Conservation (phyloP, 306 rosid genomes). For the Inga leiocalycina region DNA sequence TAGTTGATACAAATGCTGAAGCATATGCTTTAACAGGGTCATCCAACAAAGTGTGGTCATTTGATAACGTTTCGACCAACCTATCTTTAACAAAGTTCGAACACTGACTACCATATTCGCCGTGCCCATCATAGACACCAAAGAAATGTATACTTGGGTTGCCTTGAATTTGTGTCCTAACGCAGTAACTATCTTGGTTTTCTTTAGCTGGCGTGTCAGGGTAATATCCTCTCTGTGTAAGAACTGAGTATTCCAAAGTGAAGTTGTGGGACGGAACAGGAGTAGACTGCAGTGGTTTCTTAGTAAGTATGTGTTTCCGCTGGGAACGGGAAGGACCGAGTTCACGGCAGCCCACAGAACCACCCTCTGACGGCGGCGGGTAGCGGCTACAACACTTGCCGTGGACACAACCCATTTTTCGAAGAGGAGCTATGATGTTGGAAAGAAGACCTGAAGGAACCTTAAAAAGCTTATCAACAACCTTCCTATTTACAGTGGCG, state of each 20-base stretch:
- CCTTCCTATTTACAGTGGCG: conserved; percentile 19
- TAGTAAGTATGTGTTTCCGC: conserved; percentile 70
- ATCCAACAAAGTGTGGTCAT: conserved; percentile 60
- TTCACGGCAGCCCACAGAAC: conserved; percentile 52
- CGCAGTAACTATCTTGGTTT: conserved; percentile 83
- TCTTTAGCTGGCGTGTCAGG: conserved; percentile 84
- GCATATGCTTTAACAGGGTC: conserved; percentile 78
- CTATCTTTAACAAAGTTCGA: conserved; percentile 78
- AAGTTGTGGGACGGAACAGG: conserved; percentile 73
- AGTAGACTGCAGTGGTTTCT: conserved; percentile 67
- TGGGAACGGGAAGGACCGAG: conserved; percentile 46
- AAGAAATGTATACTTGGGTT: conserved; percentile 80
- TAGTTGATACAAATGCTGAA: conserved; percentile 65
- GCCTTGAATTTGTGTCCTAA: conserved; percentile 77
- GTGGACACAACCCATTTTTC: conserved; percentile 84
- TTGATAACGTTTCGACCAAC: conserved; percentile 58
- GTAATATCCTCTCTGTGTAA: conserved; percentile 88
- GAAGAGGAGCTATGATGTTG: conserved; percentile 3
- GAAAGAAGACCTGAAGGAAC: conserved; percentile 20
- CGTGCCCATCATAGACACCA: conserved; percentile 97
- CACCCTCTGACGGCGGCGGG: conserved; percentile 59
- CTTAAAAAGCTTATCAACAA: conserved; percentile 35
- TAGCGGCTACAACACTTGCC: conserved; percentile 74
- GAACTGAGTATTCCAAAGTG: conserved; percentile 74
- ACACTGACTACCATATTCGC: conserved; percentile 76